phyloP scores from a whole-genome alignment of 1,284 basidiomycete species.

The Leccinum variabile region DNA sequence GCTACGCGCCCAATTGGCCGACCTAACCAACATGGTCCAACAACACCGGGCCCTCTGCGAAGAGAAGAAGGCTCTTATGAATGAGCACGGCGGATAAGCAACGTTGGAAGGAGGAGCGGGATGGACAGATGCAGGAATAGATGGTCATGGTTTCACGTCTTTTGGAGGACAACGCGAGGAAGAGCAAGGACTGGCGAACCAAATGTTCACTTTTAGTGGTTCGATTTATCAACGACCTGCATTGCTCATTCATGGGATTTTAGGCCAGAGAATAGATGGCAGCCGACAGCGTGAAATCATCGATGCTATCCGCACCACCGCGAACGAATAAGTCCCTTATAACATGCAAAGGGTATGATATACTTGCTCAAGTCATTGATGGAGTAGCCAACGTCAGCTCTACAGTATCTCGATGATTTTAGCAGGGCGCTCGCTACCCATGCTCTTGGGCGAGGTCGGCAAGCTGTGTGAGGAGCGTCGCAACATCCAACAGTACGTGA shows the following conservation, averaged over 20 bases:
- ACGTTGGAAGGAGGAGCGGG: slow-evolving; percentile 53
- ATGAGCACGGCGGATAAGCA: slow-evolving; percentile 58
- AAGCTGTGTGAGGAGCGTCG: slow-evolving; percentile 73
- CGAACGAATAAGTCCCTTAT: slow-evolving; percentile 70
- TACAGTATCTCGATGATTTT: slow-evolving; percentile 75
- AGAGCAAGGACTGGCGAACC: slow-evolving; percentile 47
- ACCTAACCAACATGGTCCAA: slow-evolving; percentile 68
- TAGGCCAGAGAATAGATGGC: no score
- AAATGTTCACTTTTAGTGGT: slow-evolving; percentile 13
- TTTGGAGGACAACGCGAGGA: slow-evolving; percentile 51
- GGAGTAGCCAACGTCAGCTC: slow-evolving; percentile 11
- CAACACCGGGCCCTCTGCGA: slow-evolving; percentile 57
- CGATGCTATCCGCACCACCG: slow-evolving; percentile 38
- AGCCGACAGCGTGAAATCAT: no score
- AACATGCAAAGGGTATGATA: slow-evolving; percentile 61
- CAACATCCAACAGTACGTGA: slow-evolving; percentile 65
- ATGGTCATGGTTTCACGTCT: slow-evolving; percentile 58
- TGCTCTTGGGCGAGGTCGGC: slow-evolving; percentile 74
- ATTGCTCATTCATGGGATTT: no score
- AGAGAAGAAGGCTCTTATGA: slow-evolving; percentile 54
- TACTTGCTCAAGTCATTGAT: neutral
- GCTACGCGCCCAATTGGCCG: slow-evolving; percentile 56
- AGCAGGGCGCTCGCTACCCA: slow-evolving; percentile 72
- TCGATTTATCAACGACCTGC: no score
- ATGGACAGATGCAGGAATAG: slow-evolving; percentile 51